Evolutionary conservation across 495 filamentous ascomycete species (phyloP).

Genomic region (Xylaria acuta): DNA sequence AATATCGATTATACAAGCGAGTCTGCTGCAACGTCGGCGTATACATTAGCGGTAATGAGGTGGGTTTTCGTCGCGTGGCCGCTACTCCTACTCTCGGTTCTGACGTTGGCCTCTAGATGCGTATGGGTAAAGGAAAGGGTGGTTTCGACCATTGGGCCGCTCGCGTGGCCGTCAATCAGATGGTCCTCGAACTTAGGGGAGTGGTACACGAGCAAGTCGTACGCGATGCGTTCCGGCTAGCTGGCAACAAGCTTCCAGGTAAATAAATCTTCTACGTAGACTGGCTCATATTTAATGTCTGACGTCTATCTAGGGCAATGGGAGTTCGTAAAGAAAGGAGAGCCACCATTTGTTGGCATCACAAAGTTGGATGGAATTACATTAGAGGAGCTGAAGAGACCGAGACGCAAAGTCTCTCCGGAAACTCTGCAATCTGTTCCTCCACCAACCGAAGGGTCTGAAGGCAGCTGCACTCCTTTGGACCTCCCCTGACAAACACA

Average conservation of each 20-base stretch:
- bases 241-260: constrained; percentile 96
- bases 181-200: constrained; percentile 92
- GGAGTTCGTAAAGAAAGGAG: constrained; percentile 94
- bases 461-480: constrained; percentile 29
- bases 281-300: not conserved
- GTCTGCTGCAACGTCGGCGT: constrained; percentile 92
- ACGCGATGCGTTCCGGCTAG: constrained; percentile 91
- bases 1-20: constrained; percentile 89
- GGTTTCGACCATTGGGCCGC: constrained; percentile 96
- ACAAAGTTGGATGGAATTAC: constrained; percentile 92
- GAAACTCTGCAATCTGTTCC: constrained; percentile 28
- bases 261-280: constrained; percentile 38
- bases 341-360: constrained; percentile 86
- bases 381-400: constrained; percentile 76
- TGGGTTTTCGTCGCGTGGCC: constrained; percentile 39
- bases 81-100: constrained; percentile 11
- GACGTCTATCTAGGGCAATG: constrained; percentile 69
- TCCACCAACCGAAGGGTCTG: constrained; percentile 24
- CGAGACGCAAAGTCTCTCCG: constrained; percentile 68
- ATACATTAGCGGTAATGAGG: constrained; percentile 93
- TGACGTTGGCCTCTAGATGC: constrained; percentile 52
- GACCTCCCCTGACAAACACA: constrained; percentile 28
- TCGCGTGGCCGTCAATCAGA: constrained; percentile 82
- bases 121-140: constrained; percentile 99
- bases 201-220: constrained; percentile 93